Conservation (phyloP, 805 yeast genomes). For the Zygotorulaspora sp. region DNA sequence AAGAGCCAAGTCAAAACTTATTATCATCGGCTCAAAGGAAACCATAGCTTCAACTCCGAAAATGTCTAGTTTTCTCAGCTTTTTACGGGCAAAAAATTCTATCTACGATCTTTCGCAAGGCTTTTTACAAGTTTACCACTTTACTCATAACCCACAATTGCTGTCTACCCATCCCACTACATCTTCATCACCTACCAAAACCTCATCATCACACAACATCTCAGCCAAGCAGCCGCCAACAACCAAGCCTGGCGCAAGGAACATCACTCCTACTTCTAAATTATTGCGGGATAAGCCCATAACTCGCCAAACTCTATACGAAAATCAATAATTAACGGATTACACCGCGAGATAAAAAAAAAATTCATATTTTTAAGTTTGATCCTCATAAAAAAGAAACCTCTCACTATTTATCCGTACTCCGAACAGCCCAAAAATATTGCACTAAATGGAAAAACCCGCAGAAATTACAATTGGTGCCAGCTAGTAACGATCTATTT, state of each 20-base stretch:
- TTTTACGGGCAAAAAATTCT: constrained; percentile 61
- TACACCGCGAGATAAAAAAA: constrained; percentile 6
- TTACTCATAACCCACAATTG: constrained; percentile 10
- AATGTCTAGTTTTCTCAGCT: constrained; percentile 48
- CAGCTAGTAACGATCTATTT: no score
- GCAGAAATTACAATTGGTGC: no score
- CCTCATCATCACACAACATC: no score
- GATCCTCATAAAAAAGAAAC: no score
- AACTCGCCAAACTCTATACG: constrained; percentile 19
- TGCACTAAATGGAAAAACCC: no score
- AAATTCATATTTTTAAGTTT: no score
- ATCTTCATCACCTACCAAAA: neutral
- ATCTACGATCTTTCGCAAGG: constrained; percentile 48
- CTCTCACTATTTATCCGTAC: no score
- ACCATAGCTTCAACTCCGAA: constrained; percentile 39
- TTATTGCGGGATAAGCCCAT: constrained; percentile 22
- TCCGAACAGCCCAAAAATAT: no score
- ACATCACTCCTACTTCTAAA: constrained; percentile 15
- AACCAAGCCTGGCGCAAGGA: constrained; percentile 8
- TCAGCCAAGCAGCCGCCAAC: no score
- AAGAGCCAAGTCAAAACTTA: constrained; percentile 76
- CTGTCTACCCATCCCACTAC: neutral
- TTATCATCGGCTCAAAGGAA: constrained; percentile 72
- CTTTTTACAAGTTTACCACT: constrained; percentile 40
- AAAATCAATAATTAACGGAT: constrained; percentile 3